Base-by-base conservation (phyloP, 2,329 filamentous ascomycete species). In the Pseudocercospora eumusae region DNA sequence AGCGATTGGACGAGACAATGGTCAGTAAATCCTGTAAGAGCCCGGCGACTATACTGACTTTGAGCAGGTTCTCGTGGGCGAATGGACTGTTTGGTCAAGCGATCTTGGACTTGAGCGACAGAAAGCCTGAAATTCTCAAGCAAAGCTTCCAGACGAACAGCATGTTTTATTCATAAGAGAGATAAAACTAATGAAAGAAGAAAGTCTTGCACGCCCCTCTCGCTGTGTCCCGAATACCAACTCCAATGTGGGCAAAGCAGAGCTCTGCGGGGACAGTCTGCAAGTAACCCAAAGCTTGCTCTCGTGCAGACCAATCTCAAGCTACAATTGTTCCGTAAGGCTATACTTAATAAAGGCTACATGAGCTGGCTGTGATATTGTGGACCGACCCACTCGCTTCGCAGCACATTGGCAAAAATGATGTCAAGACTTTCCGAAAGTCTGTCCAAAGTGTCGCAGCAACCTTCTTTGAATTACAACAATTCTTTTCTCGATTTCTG, bases 1-100 rank as follows among this genome's bases (percentile, higher is more conserved):
- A 75, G 67, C 15, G 72, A 78, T 61, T 83, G 78, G 76, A 81
- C 80, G 25, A 75, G 81, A 62, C 80, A 81, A 63, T 83, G 81
- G 79, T 82, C 57, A 64, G 70, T 64, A 11, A 36, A 40, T 7
- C 2, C 8, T 33, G 8, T 6, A 20, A 2, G 3, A n/a, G 10
- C 18, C 3, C 1, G 1, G 27, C 45, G 27, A 25, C 49, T 45
- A 18, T 47, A 27, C 56, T 64, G 23, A 60, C 27, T 18, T 9
- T 13, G n/a, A 15, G n/a, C 42, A 77, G 76, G 76, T 82, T 78
- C 66, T 78, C 76, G 3, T 83, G 81, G 81, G 81, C 80, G 33
- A 83, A 69, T 54, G 65, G 67, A 10, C 54, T 69, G 11, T 69
- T 69, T 40, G 67, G 67, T 2, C 67, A 69, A 54, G 60, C 63